Percentiles rank a stretch among this genome's conserved stretches.
These are phyloP conservation scores for Pseudopyricularia javanii DNA, from an alignment of 2,329 filamentous ascomycete genomes.

Conservation along the genomic window DNA sequence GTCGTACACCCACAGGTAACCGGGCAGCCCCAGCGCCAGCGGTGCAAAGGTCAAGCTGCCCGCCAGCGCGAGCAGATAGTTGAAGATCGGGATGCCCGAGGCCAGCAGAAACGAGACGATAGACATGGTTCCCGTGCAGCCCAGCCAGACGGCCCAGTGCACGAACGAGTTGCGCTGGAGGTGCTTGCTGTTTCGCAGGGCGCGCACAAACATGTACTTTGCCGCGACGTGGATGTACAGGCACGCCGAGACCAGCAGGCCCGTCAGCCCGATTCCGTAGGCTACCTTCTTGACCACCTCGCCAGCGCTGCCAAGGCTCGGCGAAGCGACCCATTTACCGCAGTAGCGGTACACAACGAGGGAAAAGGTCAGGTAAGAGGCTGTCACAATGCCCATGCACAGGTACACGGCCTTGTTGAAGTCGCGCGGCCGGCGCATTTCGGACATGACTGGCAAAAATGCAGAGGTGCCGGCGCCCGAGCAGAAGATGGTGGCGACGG, in stretches of 20 bases:
- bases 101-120: slow-evolving; percentile 7
- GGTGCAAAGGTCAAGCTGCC: slow-evolving; percentile 5
- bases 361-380: slow-evolving; percentile 16
- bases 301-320: slow-evolving; percentile 48
- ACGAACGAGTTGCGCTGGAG: slow-evolving; percentile 15
- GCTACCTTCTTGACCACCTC: slow-evolving; percentile 45
- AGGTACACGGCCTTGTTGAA: slow-evolving; percentile 46
- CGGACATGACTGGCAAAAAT: slow-evolving; percentile 52
- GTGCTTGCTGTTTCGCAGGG: slow-evolving; percentile 16
- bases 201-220: slow-evolving; percentile 20
- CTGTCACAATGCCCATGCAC: background rate
- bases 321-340: slow-evolving; percentile 49
- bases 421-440: slow-evolving; percentile 48
- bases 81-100: slow-evolving; percentile 10
- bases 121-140: slow-evolving; percentile 6
- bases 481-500: slow-evolving; percentile 44
- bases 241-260: slow-evolving; percentile 31
- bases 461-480: slow-evolving; percentile 46
- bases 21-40: slow-evolving; percentile 8
- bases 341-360: slow-evolving; percentile 49
- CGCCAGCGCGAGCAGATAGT: slow-evolving; percentile 8
- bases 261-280: slow-evolving; percentile 45
- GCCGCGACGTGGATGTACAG: slow-evolving; percentile 13
- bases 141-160: slow-evolving; percentile 18
- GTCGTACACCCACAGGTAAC: slow-evolving; percentile 4